Percentiles rank a stretch among this genome's conserved stretches.
These are phyloP conservation scores for Ogataea philodendri DNA, from an alignment of 805 yeast species.

Conservation along the genomic window DNA sequence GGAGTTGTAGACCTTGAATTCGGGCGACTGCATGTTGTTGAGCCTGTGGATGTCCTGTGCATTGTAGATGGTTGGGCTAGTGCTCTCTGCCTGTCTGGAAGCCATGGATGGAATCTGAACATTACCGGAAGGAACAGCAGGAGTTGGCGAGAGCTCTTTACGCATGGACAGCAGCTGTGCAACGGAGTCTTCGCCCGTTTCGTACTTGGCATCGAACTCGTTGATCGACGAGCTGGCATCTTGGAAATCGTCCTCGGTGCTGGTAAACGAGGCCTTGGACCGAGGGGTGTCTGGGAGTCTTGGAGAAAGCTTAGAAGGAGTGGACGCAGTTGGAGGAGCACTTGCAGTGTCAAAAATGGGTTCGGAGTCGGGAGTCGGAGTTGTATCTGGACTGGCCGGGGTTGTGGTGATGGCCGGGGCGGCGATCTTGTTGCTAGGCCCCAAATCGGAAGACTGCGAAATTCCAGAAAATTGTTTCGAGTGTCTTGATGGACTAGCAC, in stretches of 20 bases:
- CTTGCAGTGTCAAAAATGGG: background rate
- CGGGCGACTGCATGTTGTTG: constrained; percentile 34
- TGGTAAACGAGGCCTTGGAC: constrained; percentile 5
- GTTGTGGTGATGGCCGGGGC: background rate
- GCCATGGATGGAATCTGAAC: constrained; percentile 12
- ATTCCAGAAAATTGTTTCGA: background rate
- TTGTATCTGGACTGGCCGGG: background rate
- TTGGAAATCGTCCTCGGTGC: constrained; percentile 16
- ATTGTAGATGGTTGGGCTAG: constrained; percentile 18
- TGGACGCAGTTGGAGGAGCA: background rate
- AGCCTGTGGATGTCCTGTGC: constrained; percentile 23
- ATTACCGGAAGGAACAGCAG: constrained; percentile 8
- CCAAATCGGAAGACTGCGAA: constrained; percentile 2
- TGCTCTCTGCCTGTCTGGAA: constrained; percentile 8
- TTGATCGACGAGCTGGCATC: constrained; percentile 28
- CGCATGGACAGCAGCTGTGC: constrained; percentile 29
- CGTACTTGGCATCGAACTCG: constrained; percentile 27
- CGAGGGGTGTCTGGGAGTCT: constrained; percentile 4
- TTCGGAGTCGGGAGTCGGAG: too few species aligned
- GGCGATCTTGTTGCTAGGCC: background rate
- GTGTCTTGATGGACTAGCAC: constrained; percentile 5
- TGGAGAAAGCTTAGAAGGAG: too few species aligned
- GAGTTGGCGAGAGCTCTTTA: constrained; percentile 25
- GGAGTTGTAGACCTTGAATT: constrained; percentile 30
- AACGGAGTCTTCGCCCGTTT: constrained; percentile 24